Conservation (phyloP, 805 yeast genomes). For the Candida taoyuanica region DNA sequence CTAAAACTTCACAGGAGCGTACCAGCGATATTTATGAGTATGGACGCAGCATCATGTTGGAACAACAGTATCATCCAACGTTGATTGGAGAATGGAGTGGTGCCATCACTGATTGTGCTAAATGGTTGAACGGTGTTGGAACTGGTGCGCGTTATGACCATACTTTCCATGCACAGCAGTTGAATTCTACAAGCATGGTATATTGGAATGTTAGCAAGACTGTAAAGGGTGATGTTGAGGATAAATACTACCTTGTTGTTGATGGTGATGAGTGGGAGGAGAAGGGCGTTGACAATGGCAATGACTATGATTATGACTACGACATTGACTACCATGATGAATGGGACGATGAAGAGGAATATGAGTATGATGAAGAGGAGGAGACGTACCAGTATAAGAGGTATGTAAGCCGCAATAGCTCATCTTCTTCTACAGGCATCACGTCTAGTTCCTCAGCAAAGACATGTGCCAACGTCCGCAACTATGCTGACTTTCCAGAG, state of each 20-base stretch:
- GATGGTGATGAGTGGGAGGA: background rate
- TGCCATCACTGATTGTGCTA: slow-evolving; percentile 66
- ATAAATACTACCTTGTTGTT: background rate
- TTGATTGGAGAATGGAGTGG: slow-evolving; percentile 71
- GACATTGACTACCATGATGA: slow-evolving; percentile 1
- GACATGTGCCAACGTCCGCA: slow-evolving; percentile 37
- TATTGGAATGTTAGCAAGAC: slow-evolving; percentile 1
- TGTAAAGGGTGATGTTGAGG: background rate
- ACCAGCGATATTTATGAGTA: slow-evolving; percentile 29
- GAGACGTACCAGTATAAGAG: background rate
- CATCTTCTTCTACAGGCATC: background rate
- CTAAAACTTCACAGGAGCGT: slow-evolving; percentile 33
- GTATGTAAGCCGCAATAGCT: slow-evolving; percentile 1
- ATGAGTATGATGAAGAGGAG: background rate
- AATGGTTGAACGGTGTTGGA: slow-evolving; percentile 66
- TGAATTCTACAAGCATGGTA: slow-evolving; percentile 5
- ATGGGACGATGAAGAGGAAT: background rate
- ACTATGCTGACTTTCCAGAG: slow-evolving; percentile 38
- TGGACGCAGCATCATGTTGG: slow-evolving; percentile 26
- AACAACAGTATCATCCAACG: slow-evolving; percentile 41
- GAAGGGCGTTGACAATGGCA: background rate
- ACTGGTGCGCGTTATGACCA: slow-evolving; percentile 62
- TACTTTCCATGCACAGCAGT: slow-evolving; percentile 28
- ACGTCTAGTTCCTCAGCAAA: background rate
- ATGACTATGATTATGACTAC: slow-evolving; percentile 2